Base-by-base conservation (phyloP, 345 rosid species). In the Chamaenerion angustifolium region DNA sequence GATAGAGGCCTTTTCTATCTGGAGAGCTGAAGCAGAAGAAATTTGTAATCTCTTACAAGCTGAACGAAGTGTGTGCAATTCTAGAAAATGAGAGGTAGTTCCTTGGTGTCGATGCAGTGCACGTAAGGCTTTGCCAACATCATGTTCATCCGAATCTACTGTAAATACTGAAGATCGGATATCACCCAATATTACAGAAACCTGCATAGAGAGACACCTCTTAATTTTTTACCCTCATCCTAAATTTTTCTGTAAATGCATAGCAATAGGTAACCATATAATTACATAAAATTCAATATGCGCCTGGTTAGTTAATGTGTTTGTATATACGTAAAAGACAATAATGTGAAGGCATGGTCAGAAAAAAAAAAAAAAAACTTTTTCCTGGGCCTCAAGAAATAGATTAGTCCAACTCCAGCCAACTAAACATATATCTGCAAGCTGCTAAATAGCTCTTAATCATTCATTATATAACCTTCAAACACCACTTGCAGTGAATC, bases 1-100 rank as follows among this genome's bases (percentile, higher is more conserved):
- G 25, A 76, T 65, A 6, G 60, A 70, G 21, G 73, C 58, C 56
- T 35, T 56, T 61, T 76, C 78, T 21, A 49, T 57, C 55, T 67
- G 17, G 52, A 70, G 52, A 25, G 61, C 64, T 55, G 47, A 16
- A 18, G 56, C 55, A 40, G 78, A 62, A 27, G 64, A 54, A 45
- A 76, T 72, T 23, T 55, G 53, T 61, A 75, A 60, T 50, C 64
- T 62, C 47, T 49, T 35, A 45, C 70, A 60, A 9, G 68, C 72
- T 51, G 61, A 37, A 43, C 51, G 55, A 44, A 75, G 66, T 43
- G 66, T 54, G 46, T 55, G 49, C 16, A 66, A 52, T 45, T 75
- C 81, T n/a, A 51, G 17, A 8, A 49, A 54, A 56, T 60, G 53
- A 4, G 25, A 3, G 45, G 64, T 42, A 48, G 57, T 46, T 41